Base-by-base conservation (phyloP, 1,139 yeast genomes). In the Blastobotrys elegans region DNA sequence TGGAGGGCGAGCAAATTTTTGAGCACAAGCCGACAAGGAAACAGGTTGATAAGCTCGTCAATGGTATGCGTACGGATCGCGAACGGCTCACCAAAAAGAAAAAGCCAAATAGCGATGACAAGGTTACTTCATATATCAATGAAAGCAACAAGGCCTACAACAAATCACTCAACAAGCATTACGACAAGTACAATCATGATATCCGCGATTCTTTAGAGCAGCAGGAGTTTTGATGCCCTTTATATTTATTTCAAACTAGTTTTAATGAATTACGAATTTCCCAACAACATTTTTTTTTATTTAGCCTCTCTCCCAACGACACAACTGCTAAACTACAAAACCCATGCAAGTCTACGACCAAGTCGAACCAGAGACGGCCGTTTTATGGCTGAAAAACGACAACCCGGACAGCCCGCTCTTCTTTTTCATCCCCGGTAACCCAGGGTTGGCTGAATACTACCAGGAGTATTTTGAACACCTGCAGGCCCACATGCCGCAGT, bases 131-230 rank as follows among this genome's bases (percentile, higher is more conserved):
- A 14, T 68, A 66, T 43, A 67, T 88, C 61, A 87, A 84, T 61
- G 90, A 84, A 51, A 84, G 82, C 65, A 88, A 88, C 71, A 77
- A 76, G 59, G 84, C 83, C 59, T 88, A 87, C 66, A 88, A 87
- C 65, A 77, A 76, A 63, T 85, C 85, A 59, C 68, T 88, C 54
- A 72, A 80, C 48, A 67, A 90, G 41, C 76, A 73, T 53, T 76
- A 74, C 54, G 80, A 78, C 53, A 75, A 76, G 55, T 68, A 70
- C 49, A 65, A 71, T 18, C 57, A 62, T 53, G 73, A 70, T 36
- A 61, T 68, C 32, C 56, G 69, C 26, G 74, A 71, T 39, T 59
- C 70, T 13, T 63, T 71, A 34, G 72, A 71, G 3, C 13, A 38
- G 24, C 37, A 33, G 24, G 37, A 33, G 10, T 33, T 33, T 33